These are phyloP conservation scores for Endocladia muricata DNA, from an alignment of 31 red algal genomes.

Conservation along the genomic window DNA sequence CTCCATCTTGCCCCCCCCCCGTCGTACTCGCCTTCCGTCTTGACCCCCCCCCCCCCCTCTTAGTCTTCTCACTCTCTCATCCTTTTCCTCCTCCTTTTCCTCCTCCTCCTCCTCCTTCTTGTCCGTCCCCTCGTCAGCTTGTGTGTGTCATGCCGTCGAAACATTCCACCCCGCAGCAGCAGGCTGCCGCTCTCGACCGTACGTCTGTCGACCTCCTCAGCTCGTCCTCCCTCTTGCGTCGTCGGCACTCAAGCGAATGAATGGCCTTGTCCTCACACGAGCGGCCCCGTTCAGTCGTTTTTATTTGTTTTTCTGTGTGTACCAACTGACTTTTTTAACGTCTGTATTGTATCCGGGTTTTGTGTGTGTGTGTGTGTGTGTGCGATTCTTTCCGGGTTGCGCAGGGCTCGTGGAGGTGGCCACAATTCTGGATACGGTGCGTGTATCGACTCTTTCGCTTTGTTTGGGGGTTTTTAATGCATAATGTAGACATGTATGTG, in stretches of 20 bases:
- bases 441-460: too few relatives aligned
- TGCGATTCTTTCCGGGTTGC: too few relatives aligned
- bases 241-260: not conserved
- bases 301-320: not conserved
- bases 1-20: too few relatives aligned
- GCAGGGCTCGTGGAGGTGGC: too few relatives aligned
- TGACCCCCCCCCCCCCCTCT: not conserved
- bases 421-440: too few relatives aligned
- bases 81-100: not conserved
- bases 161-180: constrained; percentile 7
- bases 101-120: not conserved
- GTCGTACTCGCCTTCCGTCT: too few relatives aligned
- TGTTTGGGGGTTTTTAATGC: too few relatives aligned
- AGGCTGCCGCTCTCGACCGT: constrained; percentile 41
- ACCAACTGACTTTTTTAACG: not conserved
- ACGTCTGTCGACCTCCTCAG: not conserved
- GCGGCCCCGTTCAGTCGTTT: not conserved
- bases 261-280: not conserved
- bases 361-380: not conserved
- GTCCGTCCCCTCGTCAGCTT: not conserved
- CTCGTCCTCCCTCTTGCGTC: too few relatives aligned
- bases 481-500: too few relatives aligned
- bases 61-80: not conserved
- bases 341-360: not conserved
- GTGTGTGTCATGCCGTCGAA: constrained; percentile 13